Percentiles rank a stretch among this genome's conserved stretches.
Conservation (phyloP, 2,329 filamentous ascomycete genomes). For the Colletotrichum lupini region DNA sequence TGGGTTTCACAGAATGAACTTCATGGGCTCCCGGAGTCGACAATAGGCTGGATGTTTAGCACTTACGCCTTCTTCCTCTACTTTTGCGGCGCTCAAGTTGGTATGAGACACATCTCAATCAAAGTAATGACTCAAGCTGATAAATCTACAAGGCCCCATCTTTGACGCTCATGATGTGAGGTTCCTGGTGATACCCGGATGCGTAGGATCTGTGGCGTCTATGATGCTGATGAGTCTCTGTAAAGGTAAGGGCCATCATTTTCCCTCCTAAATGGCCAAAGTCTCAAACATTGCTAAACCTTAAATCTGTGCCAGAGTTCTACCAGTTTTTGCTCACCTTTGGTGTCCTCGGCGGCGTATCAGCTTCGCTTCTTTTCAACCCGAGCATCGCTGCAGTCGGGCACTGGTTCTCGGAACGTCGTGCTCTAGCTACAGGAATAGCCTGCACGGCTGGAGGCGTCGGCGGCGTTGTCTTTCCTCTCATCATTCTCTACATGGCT, state of each 20-base stretch:
- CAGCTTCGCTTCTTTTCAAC: slow-evolving; percentile 76
- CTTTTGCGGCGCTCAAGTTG: slow-evolving; percentile 77
- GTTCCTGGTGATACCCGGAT: slow-evolving; percentile 67
- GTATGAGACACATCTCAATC: slow-evolving; percentile 12
- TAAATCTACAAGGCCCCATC: slow-evolving; percentile 60
- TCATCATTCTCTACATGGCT: slow-evolving; percentile 43
- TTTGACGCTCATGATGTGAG: slow-evolving; percentile 76
- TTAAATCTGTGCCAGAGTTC: slow-evolving; percentile 54
- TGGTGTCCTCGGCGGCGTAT: slow-evolving; percentile 73
- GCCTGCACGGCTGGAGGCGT: slow-evolving; percentile 73
- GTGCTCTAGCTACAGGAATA: slow-evolving; percentile 76
- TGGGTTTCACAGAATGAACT: slow-evolving; percentile 75
- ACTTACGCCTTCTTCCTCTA: slow-evolving; percentile 78
- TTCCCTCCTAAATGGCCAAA: too few species aligned
- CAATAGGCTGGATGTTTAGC: slow-evolving; percentile 79
- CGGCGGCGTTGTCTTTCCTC: slow-evolving; percentile 65
- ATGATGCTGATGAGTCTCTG: slow-evolving; percentile 70
- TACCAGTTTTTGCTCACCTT: slow-evolving; percentile 80
- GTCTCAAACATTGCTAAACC: background rate
- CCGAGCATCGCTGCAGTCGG: slow-evolving; percentile 74
- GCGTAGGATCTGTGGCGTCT: slow-evolving; percentile 63
- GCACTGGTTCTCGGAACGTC: slow-evolving; percentile 74
- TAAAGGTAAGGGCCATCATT: slow-evolving; percentile 47
- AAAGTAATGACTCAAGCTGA: background rate
- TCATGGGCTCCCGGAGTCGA: slow-evolving; percentile 64